Percentiles rank a stretch among this genome's conserved stretches.
Evolutionary conservation across 2,329 filamentous ascomycete species (phyloP).

Genomic region (Fusarium protoensiforme): DNA sequence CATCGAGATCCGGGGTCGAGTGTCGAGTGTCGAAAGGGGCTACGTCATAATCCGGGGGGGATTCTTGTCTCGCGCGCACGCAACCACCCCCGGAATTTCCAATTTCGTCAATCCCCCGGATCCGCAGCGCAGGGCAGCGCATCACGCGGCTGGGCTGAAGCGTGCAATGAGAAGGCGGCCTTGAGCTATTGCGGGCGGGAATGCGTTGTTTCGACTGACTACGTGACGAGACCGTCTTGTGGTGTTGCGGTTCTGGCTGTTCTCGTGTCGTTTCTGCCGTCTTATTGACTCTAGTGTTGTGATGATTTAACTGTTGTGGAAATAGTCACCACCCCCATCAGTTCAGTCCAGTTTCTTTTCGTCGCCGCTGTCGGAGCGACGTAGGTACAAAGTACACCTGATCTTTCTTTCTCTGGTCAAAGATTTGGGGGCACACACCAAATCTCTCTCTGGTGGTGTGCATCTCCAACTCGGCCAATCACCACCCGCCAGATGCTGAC

Average conservation of each 20-base stretch:
- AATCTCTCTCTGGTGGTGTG: slow-evolving; percentile 17
- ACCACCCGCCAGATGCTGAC: neutral
- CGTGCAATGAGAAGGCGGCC: neutral
- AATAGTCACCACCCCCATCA: neutral
- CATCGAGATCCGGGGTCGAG: slow-evolving; percentile 37
- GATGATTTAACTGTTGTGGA: neutral
- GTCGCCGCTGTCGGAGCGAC: slow-evolving; percentile 12
- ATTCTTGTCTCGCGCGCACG: neutral
- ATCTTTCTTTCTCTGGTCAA: neutral
- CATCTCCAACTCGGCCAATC: slow-evolving; percentile 16
- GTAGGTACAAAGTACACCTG: slow-evolving; percentile 7
- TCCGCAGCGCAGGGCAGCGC: neutral
- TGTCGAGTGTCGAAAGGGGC: neutral
- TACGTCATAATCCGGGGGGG: slow-evolving; percentile 41
- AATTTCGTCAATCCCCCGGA: slow-evolving; percentile 8
- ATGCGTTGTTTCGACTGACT: slow-evolving; percentile 3
- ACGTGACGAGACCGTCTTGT: neutral
- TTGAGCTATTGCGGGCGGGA: neutral
- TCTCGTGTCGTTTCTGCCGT: neutral
- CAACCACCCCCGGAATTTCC: slow-evolving; percentile 27
- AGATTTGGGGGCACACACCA: slow-evolving; percentile 1
- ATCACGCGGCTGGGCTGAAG: slow-evolving; percentile 19
- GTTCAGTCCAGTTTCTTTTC: neutral
- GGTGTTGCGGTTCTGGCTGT: neutral
- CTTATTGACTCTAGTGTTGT: neutral